Base-by-base conservation (phyloP, 2,329 filamentous ascomycete genomes). In the Sporothrix protearum region DNA sequence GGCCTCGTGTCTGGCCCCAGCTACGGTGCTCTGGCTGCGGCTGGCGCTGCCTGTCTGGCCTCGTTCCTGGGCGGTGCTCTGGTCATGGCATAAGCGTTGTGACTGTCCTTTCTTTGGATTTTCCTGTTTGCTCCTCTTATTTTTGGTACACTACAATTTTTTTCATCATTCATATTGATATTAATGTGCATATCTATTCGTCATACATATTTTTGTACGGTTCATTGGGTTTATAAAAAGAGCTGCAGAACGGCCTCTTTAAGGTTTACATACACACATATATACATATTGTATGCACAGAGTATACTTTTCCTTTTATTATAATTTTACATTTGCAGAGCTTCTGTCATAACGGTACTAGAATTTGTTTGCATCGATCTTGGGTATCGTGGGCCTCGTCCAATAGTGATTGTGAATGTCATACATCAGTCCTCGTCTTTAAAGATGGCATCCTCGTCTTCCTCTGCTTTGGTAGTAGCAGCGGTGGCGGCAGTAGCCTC, bases 11-110 rank as follows among this genome's bases (percentile, higher is more conserved):
- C 42, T 3, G 73, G 70, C 16, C 67, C 71, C 12, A 69, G 69
- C n/a, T 47, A 70, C 22, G 73, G 73, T 8, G 68, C 73, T 2
- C 30, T 76, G 19, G 76, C 70, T 14, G 73, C 77, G 1, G 73
- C 75, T 9, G 71, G 74, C 1, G 45, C 76, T 1, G 74, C 76
- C 7, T 75, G 75, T 33, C 6, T 79, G 25, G 76, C 76, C 53
- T 76, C 76, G 36, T 33, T 79, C 14, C 64, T 77, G 45, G 77
- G 78, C n/a, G 76, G 73, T 22, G 75, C 75, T 6, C 36, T 79
- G 4, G 68, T 79, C 45, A 47, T 75, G 8, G 68, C 76, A 53
- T 78, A 76, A 73, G 19, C 33, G 22, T 59, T n/a, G 16, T 39
- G 19, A 36, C 19, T 25, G 10, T n/a, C 6, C 12, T 12, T 33